Evolutionary conservation across 2,329 filamentous ascomycete genomes (phyloP).

Genomic region (Fusarium veterinarium): DNA sequence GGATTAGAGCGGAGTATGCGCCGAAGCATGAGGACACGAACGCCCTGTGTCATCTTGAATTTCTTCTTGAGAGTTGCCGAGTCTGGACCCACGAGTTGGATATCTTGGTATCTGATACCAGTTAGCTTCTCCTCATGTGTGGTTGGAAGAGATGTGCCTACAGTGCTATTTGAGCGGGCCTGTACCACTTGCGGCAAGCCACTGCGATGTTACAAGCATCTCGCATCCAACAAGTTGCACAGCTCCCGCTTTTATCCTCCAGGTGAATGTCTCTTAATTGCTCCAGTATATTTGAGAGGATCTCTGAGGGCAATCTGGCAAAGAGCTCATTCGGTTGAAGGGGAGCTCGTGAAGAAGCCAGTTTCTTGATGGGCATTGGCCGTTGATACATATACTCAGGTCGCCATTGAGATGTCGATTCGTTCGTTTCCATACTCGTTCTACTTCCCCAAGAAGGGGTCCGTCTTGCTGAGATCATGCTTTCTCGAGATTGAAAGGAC

Average conservation of each 20-base stretch:
- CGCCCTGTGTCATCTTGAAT: conserved; percentile 64
- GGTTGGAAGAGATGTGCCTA: conserved; percentile 49
- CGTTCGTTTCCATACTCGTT: conserved; percentile 56
- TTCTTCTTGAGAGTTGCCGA: conserved; percentile 66
- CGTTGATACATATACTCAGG: conserved; percentile 39
- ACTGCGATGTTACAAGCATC: conserved; percentile 65
- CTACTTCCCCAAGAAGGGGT: conserved; percentile 51
- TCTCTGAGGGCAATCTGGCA: conserved; percentile 66
- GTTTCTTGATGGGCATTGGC: conserved; percentile 38
- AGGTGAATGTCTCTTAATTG: conserved; percentile 66
- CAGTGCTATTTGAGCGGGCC: conserved; percentile 62
- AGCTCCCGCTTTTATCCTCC: conserved; percentile 60
- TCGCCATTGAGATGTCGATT: conserved; percentile 44
- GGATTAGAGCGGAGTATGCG: conserved; percentile 66
- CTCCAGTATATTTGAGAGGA: conserved; percentile 66
- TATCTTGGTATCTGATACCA: conserved; percentile 64
- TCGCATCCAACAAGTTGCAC: conserved; percentile 74
- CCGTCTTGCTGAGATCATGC: conserved; percentile 42
- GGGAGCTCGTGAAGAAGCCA: conserved; percentile 40
- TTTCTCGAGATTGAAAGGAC: conserved; percentile 47
- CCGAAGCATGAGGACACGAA: conserved; percentile 66
- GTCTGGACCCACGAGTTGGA: conserved; percentile 69
- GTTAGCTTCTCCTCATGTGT: conserved; percentile 17
- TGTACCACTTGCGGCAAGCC: conserved; percentile 63
- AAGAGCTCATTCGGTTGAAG: conserved; percentile 63